Conservation (phyloP, 2,329 filamentous ascomycete genomes). For the Trichoderma arundinaceum region DNA sequence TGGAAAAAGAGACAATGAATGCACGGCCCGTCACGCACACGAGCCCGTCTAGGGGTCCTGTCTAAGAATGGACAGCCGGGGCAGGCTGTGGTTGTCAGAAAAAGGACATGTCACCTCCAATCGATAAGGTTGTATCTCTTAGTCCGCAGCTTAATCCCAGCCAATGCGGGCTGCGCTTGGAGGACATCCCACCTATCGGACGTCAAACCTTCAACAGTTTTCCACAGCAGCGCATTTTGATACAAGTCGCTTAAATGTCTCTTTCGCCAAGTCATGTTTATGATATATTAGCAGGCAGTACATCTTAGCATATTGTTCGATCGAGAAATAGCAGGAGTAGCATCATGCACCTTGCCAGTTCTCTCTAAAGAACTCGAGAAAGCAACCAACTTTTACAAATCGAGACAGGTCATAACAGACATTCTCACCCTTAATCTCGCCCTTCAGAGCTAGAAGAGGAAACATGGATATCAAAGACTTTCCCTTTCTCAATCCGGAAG, state of each 20-base stretch:
- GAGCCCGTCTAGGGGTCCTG: constrained; percentile 29
- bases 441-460: neutral
- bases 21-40: constrained; percentile 6
- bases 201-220: neutral
- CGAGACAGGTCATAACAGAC: neutral
- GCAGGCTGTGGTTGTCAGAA: neutral
- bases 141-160: constrained; percentile 10
- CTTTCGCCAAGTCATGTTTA: neutral
- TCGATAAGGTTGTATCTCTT: constrained; percentile 30
- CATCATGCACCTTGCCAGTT: neutral
- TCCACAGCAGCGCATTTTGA: neutral
- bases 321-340: neutral
- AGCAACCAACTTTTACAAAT: neutral
- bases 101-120: constrained; percentile 31
- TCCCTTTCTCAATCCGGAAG: constrained; percentile 64
- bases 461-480: constrained; percentile 58
- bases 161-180: constrained; percentile 7
- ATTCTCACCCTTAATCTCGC: neutral
- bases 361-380: neutral
- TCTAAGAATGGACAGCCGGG: constrained; percentile 13
- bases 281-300: neutral
- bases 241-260: neutral
- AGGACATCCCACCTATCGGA: neutral
- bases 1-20: constrained; percentile 2
- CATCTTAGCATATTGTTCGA: neutral